Base-by-base conservation (phyloP, 1,284 basidiomycete genomes). In the Pisolithus thermaeus region DNA sequence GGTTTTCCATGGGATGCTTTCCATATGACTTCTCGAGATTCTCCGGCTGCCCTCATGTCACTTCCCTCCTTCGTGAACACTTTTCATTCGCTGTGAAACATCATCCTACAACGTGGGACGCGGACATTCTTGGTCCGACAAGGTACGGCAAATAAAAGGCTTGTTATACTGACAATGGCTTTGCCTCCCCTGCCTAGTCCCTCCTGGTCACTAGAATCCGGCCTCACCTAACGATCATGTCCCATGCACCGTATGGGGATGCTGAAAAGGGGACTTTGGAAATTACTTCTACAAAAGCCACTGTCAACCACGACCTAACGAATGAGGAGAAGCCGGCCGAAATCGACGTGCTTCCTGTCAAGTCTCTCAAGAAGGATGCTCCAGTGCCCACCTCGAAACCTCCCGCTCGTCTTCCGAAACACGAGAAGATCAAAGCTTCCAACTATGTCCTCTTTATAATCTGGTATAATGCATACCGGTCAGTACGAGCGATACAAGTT, bases 381-480 rank as follows among this genome's bases (percentile, higher is more conserved):
- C 68, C 71, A 5, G 52, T 66, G 6, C 50, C 50, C 2, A 52
- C 56, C 38, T 56, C 65, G 20, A 67, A 60, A 22, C 59, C 57
- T 1, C 52, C 59, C n/a, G 59, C 61, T 2, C 37, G 52, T 16
- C 59, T 64, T 5, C 60, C 67, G 18, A 69, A 70, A 50, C 55
- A 60, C 20, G 7, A 55, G 46, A 74, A 73, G 66, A 66, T 71
- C 59, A 71, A 79, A 62, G 74, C 74, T 25, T 78, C 82, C 2
- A 76, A 73, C 53, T 83, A 80, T 73, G 75, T 83, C 38, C 64
- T 73, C 47, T 81, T 76, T 70, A 72, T 69, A 40, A 64, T 86
- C 27, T 87, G 84, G 82, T 87, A 82, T 68, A 84, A 87, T 58
- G 82, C 77, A 0, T 86, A 83, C 67, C 74, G 84, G 78, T 85